Evolutionary conservation across 768 basidiomycete species (phyloP), one percentile per base, ranked within the genome.

Genomic region (Cantharellus anzutake): DNA sequence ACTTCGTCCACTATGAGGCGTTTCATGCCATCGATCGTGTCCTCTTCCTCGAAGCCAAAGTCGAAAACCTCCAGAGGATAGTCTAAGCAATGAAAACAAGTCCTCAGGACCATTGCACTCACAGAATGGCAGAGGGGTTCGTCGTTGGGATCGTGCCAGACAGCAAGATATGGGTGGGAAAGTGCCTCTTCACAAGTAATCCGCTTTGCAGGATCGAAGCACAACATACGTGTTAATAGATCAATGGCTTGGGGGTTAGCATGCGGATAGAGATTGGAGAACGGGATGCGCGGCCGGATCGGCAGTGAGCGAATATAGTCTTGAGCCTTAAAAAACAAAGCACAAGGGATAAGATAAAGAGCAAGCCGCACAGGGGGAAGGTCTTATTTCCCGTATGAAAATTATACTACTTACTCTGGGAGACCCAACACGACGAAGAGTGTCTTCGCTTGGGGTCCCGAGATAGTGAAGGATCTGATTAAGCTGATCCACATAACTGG

Each of bases 241-340:
- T 98, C 96, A 65, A 97, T 86, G 1, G 94, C 92, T 37, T 86
- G 78, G 1, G 93, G 89, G 69, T 96, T 96, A 7, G 93, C 96
- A 56, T 83, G 80, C 1, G 96, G 96, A 76, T 90, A 98, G 37
- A 98, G 76, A 39, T 85, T 86, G 37, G 83, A 78, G 73, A 97
- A 97, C 0, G 87, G 84, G 34, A 98, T 87, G 37, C 90, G 81
- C 37, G 94, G 91, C 72, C 92, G 92, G 76, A 94, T 98, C 34
- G 96, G 96, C 38, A 99, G 77, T 35, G 92, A 96, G 57, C 96
- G 86, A 66, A 99, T 99, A 69, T 99, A 99, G 67, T 96, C 91
- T 75, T 94, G 92, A 0, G 91, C 91, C 89, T 92, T 4, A 11
- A 38, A n/a, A 40, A 51, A 2, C 4, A 52, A 37, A 37, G 48